Evolutionary conservation across 129 eudicot genomes (phyloP).

Genomic region (Erigeron canadensis): DNA sequence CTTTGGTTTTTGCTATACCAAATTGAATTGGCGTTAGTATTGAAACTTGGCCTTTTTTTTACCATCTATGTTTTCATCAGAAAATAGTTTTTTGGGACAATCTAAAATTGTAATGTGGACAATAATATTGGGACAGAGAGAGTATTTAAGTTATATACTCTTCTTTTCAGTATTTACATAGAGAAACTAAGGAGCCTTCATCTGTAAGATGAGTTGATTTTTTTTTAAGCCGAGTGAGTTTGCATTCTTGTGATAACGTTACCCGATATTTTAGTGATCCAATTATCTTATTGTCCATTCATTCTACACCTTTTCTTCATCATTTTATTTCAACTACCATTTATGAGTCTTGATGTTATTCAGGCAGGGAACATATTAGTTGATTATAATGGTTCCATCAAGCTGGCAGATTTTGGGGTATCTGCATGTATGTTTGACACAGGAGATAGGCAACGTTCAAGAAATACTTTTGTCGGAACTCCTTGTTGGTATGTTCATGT

Average conservation of each 20-base stretch:
- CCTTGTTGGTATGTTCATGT: conserved; percentile 77
- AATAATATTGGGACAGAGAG: no score
- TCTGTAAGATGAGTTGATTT: conserved; percentile 6
- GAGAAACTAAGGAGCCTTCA: background rate
- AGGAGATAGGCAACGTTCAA: conserved; percentile 90
- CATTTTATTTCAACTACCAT: conserved; percentile 1
- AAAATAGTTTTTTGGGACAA: no score
- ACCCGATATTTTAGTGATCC: background rate
- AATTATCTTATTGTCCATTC: background rate
- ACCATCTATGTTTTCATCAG: no score
- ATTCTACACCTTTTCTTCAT: background rate
- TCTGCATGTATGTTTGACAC: conserved; percentile 97
- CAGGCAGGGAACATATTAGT: conserved; percentile 94
- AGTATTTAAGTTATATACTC: no score
- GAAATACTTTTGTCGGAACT: conserved; percentile 97
- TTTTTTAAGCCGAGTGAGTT: background rate
- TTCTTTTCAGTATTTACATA: background rate
- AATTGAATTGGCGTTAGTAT: no score
- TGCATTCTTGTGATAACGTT: background rate
- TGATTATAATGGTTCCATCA: conserved; percentile 72
- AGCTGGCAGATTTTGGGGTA: conserved; percentile 95
- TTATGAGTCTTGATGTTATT: conserved; percentile 22
- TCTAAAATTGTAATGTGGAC: no score
- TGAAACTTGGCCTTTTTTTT: no score
- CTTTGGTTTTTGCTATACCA: no score